Evolutionary conservation across 1,139 yeast genomes (phyloP), one percentile per base, ranked within the genome.

Genomic region (Pichia sp.): DNA sequence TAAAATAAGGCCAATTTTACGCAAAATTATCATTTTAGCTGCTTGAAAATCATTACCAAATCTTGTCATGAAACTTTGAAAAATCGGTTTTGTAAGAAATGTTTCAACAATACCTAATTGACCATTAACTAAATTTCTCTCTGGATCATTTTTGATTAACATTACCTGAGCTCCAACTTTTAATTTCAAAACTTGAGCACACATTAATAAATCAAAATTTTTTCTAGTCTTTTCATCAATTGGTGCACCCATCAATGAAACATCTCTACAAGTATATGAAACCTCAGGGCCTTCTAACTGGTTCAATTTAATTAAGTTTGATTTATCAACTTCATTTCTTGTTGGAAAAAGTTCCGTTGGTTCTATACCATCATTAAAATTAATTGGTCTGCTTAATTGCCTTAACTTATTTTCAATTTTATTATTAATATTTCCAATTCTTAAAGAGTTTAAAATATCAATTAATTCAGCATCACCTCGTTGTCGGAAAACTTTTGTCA

Each of bases 141-240:
- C 74, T 2, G 53, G 28, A 31, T 54, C 59, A 62, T 92, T 92
- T 61, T 90, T 90, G 47, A 90, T 76, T 70, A 94, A 81, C 97
- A 92, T 92, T 0, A 92, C 97, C 64, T 92, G 98, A 0, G 97
- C 92, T 28, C 90, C 90, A 39, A 73, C 71, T 59, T 89, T 90
- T 54, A 92, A 67, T 25, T 69, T 70, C 22, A 92, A 61, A 24
- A 65, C 65, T 40, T 70, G 70, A 1, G 85, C 87, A n/a, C 96
- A 94, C 66, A 90, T 71, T 51, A 87, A 76, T 52, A 80, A 76
- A 27, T 58, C 59, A 25, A 57, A 43, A 35, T 41, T 51, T 32
- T 51, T 52, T 9, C 34, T 40, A 4, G 46, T 39, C 22, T 39
- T 45, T 7, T 42, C 46, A 6, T 48, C 49, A 20, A 50, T 40